These are phyloP conservation scores for Juglanconis juglandina DNA, from an alignment of 2,329 filamentous ascomycete genomes.

Conservation along the genomic window DNA sequence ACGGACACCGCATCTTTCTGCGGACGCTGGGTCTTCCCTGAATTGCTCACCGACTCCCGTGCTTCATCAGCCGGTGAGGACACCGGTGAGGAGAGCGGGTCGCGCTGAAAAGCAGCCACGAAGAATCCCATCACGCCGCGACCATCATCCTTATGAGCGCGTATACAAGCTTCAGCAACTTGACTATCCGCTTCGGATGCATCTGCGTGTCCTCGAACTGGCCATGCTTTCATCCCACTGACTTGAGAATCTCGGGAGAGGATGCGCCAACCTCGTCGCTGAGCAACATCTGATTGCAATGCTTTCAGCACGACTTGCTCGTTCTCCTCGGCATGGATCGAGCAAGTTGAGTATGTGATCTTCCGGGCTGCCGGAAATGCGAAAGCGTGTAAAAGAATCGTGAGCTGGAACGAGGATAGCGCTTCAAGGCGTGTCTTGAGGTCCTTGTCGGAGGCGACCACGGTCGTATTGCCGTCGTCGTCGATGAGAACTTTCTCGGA, in stretches of 20 bases:
- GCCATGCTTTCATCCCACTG: slow-evolving; percentile 72
- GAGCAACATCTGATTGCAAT: slow-evolving; percentile 64
- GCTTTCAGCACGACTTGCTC: slow-evolving; percentile 77
- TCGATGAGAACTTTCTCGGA: slow-evolving; percentile 43
- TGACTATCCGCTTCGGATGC: slow-evolving; percentile 47
- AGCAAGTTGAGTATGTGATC: slow-evolving; percentile 93
- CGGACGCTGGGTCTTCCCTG: background rate
- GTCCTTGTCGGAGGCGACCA: slow-evolving; percentile 52
- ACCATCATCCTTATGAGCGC: slow-evolving; percentile 76
- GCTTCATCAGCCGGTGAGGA: background rate
- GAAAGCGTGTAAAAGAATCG: slow-evolving; percentile 80
- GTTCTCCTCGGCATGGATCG: slow-evolving; percentile 82
- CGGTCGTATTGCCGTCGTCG: slow-evolving; percentile 53
- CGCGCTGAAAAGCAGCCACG: slow-evolving; percentile 77
- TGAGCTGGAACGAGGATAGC: slow-evolving; percentile 77
- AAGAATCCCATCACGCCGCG: slow-evolving; percentile 94
- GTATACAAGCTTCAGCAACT: slow-evolving; percentile 71
- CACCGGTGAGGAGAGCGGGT: slow-evolving; percentile 26
- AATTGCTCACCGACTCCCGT: background rate
- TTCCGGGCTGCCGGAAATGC: slow-evolving; percentile 69
- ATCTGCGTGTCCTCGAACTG: slow-evolving; percentile 56
- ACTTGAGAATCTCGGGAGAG: slow-evolving; percentile 70
- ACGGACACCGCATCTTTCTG: background rate
- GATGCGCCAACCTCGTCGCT: slow-evolving; percentile 71
- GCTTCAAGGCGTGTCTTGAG: slow-evolving; percentile 64